Base-by-base conservation (phyloP, 176 grass and related monocot genomes). In the Oryza australiensis region DNA sequence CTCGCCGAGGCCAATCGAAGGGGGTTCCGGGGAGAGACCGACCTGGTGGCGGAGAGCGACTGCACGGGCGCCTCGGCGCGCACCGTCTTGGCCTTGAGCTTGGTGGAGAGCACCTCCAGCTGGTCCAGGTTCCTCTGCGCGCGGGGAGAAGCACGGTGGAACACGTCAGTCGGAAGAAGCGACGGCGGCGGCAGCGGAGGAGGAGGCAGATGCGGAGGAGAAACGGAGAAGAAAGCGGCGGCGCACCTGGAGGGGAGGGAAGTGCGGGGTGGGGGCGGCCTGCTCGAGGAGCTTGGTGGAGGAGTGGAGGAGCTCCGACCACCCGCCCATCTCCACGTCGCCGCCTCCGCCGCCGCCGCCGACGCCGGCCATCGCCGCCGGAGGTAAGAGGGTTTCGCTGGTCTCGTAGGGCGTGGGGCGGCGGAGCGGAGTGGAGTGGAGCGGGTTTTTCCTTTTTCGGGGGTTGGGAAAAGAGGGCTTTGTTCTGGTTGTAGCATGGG, bases 21-120 rank as follows among this genome's bases (percentile, higher is more conserved):
- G 64, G 64, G 64, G 13, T 5, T 41, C 78, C 5, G 66, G 59
- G 65, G 66, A 37, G 35, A 37, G 7, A 74, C 67, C 28, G 30
- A 93, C 92, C 95, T 98, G 49, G 90, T 95, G 53, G 95, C 92
- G 27, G 92, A 98, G 79, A 95, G 80, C 75, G 93, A 95, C 65
- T 95, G 90, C 11, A 88, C 89, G 15, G 92, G 95, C 42, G 90
- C 88, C 75, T 98, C 90, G n/a, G 86, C 84, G 16, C 92, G 90
- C 76, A 98, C 84, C 40, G 96, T 99, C 92, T 92, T 99, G 80
- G 96, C 83, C 76, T 99, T 99, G 74, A 99, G 96, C 77, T 95
- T 99, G 68, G 91, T 95, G 80, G 96, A 99, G 57, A 99, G 89
- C 80, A 83, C 85, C 89, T 99, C 96, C 59, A 99, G 85, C 80